phyloP scores from a whole-genome alignment of 805 yeast species.

The Jamesozyma gamospora region DNA sequence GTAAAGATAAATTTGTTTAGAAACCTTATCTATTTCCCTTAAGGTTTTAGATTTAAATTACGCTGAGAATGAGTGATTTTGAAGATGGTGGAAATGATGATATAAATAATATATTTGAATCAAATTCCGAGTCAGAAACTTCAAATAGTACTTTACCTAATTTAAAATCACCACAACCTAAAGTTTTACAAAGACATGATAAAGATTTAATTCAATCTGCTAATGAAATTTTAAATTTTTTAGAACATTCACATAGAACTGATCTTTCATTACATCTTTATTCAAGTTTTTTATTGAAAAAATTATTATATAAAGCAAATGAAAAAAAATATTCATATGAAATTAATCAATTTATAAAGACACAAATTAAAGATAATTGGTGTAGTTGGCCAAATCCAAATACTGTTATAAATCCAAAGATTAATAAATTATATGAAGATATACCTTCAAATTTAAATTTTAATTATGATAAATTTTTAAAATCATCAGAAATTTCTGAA shows the following conservation, averaged over 20 bases:
- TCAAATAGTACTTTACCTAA: neutral
- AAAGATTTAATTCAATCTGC: slow-evolving; percentile 13
- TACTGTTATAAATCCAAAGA: slow-evolving; percentile 24
- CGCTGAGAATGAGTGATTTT: neutral
- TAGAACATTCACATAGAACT: slow-evolving; percentile 41
- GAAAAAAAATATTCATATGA: slow-evolving; percentile 24
- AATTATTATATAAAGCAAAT: slow-evolving; percentile 20
- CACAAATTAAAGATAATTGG: slow-evolving; percentile 35
- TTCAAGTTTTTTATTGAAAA: slow-evolving; percentile 37
- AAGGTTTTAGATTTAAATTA: too few species aligned
- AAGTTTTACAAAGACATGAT: slow-evolving; percentile 3
- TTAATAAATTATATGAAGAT: slow-evolving; percentile 21
- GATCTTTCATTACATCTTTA: slow-evolving; percentile 62
- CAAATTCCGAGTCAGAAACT: neutral
- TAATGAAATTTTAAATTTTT: slow-evolving; percentile 26
- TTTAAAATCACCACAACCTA: neutral
- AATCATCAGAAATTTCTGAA: slow-evolving; percentile 20
- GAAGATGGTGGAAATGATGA: neutral
- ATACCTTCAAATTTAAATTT: neutral
- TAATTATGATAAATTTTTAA: neutral
- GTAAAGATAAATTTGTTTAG: too few species aligned
- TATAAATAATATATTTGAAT: neutral
- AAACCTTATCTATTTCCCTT: too few species aligned
- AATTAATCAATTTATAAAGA: slow-evolving; percentile 29
- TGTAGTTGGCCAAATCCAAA: slow-evolving; percentile 49